Evolutionary conservation across 1,139 yeast species (phyloP), one percentile per base, ranked within the genome.

Genomic region (Scheffersomyces quercinus): DNA sequence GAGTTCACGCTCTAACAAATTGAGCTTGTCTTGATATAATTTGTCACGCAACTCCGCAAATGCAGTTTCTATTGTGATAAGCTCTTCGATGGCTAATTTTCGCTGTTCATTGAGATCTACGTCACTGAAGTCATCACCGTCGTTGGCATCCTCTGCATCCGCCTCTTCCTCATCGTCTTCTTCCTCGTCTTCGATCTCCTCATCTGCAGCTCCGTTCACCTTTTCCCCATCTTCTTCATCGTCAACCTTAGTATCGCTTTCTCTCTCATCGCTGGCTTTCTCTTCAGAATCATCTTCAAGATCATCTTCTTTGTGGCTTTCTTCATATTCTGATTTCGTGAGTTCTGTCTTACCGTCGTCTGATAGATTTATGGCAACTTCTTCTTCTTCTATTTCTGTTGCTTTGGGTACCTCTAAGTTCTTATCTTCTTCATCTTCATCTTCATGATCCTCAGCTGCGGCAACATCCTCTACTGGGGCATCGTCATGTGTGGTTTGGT

Each of bases 31-130:
- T 48, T 83, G 86, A 57, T 82, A 86, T 35, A 86, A 66, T 60
- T 79, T 78, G 62, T 93, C 98, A 50, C 97, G 81, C 47, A 91
- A 72, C 51, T 80, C 76, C 3, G 98, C 97, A 73, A 91, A 93
- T 44, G 85, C 85, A 37, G 84, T 73, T 60, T 93, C 99, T 47
- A 93, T 88, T 20, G 79, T 79, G 2, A 90, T 85, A 42, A 93
- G 77, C 42, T 77, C 83, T 40, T 78, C 75, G 37, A 88, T 71
- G 2, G 96, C 96, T 28, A 79, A 78, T 45, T 79, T 73, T 44
- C 88, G 66, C 49, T 74, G 76, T 34, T 70, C 70, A 50, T 81
- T 83, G 36, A 69, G 51, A 50, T 76, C 78, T 9, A 68, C 63
- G 38, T 69, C 75, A 35, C 69, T 71, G 11, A 37, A 43, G 10